A percentile compares a stretch with the other conserved stretches of the same genome.
Evolutionary conservation across 352 stramenopile species (phyloP).

Genomic region (Pythium volutum): DNA sequence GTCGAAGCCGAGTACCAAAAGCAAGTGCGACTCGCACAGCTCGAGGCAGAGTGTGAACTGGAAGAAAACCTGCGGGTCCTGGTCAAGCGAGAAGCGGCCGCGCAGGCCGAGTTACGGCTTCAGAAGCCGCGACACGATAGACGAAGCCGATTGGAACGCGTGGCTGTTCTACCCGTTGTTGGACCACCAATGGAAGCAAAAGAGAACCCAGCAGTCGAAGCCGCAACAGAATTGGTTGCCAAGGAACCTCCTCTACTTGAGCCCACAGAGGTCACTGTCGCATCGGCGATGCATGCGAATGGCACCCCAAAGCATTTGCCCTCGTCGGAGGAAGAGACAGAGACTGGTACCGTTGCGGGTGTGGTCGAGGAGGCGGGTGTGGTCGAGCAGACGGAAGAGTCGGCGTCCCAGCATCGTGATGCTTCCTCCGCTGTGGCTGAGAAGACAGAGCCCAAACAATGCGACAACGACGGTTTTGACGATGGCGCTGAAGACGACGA

Average conservation of each 20-base stretch:
- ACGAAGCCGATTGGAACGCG: not conserved
- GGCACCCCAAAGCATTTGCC: too few species aligned
- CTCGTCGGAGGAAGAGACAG: too few species aligned
- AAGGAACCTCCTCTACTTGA: not conserved
- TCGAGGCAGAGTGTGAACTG: constrained; percentile 69
- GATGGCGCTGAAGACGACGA: not conserved
- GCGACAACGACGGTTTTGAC: constrained; percentile 13
- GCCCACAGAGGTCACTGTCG: not conserved
- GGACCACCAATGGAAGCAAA: not conserved
- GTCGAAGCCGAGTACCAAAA: constrained; percentile 67
- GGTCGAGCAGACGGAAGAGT: not conserved
- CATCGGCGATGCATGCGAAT: not conserved
- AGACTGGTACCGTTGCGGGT: too few species aligned
- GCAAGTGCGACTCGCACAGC: constrained; percentile 57
- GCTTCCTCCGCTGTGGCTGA: not conserved
- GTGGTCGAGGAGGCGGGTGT: not conserved
- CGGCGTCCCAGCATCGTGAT: not conserved
- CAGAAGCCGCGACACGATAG: constrained; percentile 12
- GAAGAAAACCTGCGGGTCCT: constrained; percentile 73
- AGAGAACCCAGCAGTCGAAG: not conserved
- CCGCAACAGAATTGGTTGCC: not conserved
- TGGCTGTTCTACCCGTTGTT: not conserved
- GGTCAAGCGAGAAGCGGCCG: constrained; percentile 36
- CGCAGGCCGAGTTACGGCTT: constrained; percentile 16
- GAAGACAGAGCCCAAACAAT: constrained; percentile 6